Base-by-base conservation (phyloP, 1,284 basidiomycete species). In the Somion occarium region DNA sequence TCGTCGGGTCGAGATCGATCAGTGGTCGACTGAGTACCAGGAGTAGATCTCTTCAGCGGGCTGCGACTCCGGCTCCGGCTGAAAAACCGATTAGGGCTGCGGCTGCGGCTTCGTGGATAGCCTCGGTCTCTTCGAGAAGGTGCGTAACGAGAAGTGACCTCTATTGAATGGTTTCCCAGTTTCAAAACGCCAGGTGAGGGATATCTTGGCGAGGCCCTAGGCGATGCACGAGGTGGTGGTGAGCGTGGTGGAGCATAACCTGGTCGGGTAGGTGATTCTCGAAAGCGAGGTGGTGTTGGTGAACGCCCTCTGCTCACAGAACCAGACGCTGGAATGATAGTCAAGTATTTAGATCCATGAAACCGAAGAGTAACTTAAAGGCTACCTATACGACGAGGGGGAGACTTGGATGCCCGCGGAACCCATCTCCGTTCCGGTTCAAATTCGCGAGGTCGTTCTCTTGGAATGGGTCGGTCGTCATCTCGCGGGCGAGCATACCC, bases 151-250 rank as follows among this genome's bases (percentile, higher is more conserved):
- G 53, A 52, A 15, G 48, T 48, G 9, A 51, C 23, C n/a, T 55
- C 50, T 20, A 68, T 65, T 9, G 73, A 67, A 56, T 69, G 70
- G 41, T 68, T 68, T 22, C 69, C 72, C 26, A 70, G 57, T 55
- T 66, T 69, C 9, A 56, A 41, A 22, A 57, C 55, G 15, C 56
- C 53, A 15, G 57, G 52, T 18, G 30, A 25, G 38, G 51, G 47
- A 1, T 54, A 53, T n/a, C 49, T 42, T 11, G 44, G 25, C 11
- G n/a, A 25, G 7, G 37, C 27, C 4, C 46, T n/a, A 5, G 46
- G 5, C 12, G 46, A 22, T 5, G n/a, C 3, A 27, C 49, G 44
- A 39, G 44, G 38, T 24, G 46, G 48, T 26, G 55, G 38, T 9
- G 56, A 52, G 9, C 55, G 54, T 11, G 53, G 39, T 12, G 38